These are phyloP conservation scores for Ceratobasidium sp. DNA, from an alignment of 1,284 basidiomycete species.

Conservation along the genomic window DNA sequence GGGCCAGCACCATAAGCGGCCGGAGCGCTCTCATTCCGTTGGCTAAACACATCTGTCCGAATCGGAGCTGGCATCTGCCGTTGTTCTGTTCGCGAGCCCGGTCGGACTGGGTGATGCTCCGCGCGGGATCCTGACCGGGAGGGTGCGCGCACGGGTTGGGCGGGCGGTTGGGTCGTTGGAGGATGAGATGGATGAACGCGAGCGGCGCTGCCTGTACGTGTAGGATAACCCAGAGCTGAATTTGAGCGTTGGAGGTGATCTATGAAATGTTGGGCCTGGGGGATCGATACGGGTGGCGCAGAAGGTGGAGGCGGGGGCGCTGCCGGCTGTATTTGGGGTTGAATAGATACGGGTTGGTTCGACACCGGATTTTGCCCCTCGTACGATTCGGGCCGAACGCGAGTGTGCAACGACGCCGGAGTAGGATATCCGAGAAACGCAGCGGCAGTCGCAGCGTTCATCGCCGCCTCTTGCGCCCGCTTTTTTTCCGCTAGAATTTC, in stretches of 20 bases:
- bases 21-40: constrained; percentile 38
- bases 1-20: constrained; percentile 10
- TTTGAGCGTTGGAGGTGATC: constrained; percentile 9
- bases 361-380: constrained; percentile 22
- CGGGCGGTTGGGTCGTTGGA: constrained; percentile 3
- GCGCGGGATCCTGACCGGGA: constrained; percentile 47
- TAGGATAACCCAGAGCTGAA: constrained; percentile 1
- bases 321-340: constrained; percentile 31
- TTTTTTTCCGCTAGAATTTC: constrained; percentile 20
- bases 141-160: background rate
- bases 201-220: constrained; percentile 25
- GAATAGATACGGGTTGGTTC: constrained; percentile 5
- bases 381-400: constrained; percentile 39
- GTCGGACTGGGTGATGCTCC: background rate
- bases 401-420: constrained; percentile 23
- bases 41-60: constrained; percentile 25
- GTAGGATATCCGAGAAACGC: constrained; percentile 21
- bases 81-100: constrained; percentile 33
- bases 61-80: background rate
- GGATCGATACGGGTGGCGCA: constrained; percentile 23
- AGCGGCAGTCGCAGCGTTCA: constrained; percentile 21
- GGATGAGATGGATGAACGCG: constrained; percentile 2
- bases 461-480: constrained; percentile 35
- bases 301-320: background rate
- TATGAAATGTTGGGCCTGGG: constrained; percentile 32